Evolutionary conservation across 2,329 filamentous ascomycete species (phyloP), one percentile per base, ranked within the genome.

Genomic region (Byssothecium circinans): DNA sequence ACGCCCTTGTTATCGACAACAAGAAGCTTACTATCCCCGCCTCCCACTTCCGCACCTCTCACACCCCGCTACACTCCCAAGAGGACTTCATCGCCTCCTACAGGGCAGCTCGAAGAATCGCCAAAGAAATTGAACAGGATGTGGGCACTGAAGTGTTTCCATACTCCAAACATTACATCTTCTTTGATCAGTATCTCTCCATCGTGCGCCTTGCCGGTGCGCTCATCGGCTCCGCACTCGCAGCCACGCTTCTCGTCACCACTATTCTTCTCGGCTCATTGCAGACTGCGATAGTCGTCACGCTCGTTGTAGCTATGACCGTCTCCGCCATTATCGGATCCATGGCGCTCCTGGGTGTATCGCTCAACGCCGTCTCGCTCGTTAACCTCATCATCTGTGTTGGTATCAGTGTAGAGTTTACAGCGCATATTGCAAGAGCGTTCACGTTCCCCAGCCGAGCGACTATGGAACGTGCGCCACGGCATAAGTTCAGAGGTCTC

Each of bases 371-470:
- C 0, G 90, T 99, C 19, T 94, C 88, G 1, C 82, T 99, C 8
- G 94, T 99, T 62, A 99, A 99, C 65, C 78, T 99, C 47, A 88
- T 99, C 67, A 99, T 99, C 56, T 96, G 91, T 67, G 89, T 99
- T 4, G 94, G 94, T 39, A 99, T 99, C 60, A 86, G 86, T 8
- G 92, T 99, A 39, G 94, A 99, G 67, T 99, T 99, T 71, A 99
- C 94, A 68, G 94, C 94, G 0, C 94, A 99, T 65, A 91, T 99
- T 62, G 92, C 94, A 0, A 84, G 94, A 5, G 94, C 94, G 0
- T 99, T 96, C 75, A 95, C 90, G 75, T 97, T 96, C 74, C 95
- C 94, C 0, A 88, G 87, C 10, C 82, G 84, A 1, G 83, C 83
- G 0, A 86, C 96, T 30, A 86, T 96, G 78, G 89, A 95, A 65